phyloP scores from a whole-genome alignment of 1,139 yeast genomes.

The Scheffersomyces titani region DNA sequence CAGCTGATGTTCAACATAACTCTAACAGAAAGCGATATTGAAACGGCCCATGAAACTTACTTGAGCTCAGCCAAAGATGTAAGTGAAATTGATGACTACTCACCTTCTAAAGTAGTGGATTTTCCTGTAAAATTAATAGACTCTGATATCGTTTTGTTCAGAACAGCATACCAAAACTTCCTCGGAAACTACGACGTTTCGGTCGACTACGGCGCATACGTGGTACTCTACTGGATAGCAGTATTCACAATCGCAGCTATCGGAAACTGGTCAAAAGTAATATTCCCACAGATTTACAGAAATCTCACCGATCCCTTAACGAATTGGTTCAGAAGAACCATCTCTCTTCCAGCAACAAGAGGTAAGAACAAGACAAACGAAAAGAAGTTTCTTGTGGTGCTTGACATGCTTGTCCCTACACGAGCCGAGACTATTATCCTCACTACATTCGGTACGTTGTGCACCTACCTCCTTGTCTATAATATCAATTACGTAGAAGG shows the following conservation, averaged over 20 bases:
- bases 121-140: conserved; percentile 31
- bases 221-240: conserved; percentile 33
- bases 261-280: conserved; percentile 34
- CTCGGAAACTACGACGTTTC: conserved; percentile 44
- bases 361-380: conserved; percentile 42
- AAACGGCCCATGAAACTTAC: conserved; percentile 40
- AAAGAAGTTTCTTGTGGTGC: conserved; percentile 25
- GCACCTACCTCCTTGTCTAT: conserved; percentile 5
- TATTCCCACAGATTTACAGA: conserved; percentile 19
- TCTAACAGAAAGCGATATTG: conserved; percentile 30
- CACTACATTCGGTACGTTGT: background rate
- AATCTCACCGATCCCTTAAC: conserved; percentile 23
- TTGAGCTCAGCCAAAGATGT: conserved; percentile 29
- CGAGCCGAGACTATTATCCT: conserved; percentile 56
- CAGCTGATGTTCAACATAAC: conserved; percentile 21
- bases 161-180: conserved; percentile 33
- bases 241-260: conserved; percentile 26
- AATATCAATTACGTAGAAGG: conserved; percentile 24
- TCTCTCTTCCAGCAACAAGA: conserved; percentile 52
- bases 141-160: conserved; percentile 15
- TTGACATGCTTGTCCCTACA: conserved; percentile 57
- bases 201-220: conserved; percentile 30
- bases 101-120: conserved; percentile 19
- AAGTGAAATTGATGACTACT: conserved; percentile 17
- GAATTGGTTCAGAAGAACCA: conserved; percentile 39